Evolutionary conservation across 306 rosid genomes (phyloP).

Genomic region (Chamaecrista fasciculata): DNA sequence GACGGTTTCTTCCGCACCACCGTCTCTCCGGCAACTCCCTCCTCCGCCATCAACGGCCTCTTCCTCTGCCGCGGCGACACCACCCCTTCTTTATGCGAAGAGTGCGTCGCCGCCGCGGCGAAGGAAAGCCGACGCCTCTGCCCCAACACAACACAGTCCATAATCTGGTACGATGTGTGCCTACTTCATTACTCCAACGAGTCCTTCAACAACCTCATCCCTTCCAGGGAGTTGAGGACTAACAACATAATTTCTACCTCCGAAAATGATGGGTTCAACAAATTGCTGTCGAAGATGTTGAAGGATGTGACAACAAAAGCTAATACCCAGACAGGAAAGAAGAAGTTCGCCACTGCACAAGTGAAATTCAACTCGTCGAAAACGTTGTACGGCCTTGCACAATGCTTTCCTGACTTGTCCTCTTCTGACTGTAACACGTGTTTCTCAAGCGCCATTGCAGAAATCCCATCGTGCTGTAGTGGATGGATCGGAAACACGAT

Average conservation of each 20-base stretch:
- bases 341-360: conserved; percentile 36
- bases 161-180: conserved; percentile 51
- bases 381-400: not conserved
- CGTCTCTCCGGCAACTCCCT: not conserved
- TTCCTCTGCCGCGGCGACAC: conserved; percentile 63
- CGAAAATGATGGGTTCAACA: not conserved
- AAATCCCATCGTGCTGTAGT: not conserved
- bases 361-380: not conserved
- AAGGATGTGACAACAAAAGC: not conserved
- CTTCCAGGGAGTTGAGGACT: accelerated
- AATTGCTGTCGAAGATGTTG: conserved; percentile 23
- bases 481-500: not conserved
- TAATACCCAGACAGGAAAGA: conserved; percentile 17
- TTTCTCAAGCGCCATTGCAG: not conserved
- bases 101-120: conserved; percentile 44
- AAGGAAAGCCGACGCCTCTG: conserved; percentile 17
- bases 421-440: not conserved
- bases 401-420: not conserved
- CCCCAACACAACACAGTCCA: conserved; percentile 38
- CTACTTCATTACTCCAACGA: conserved; percentile 44
- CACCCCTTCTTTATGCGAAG: conserved; percentile 28
- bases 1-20: conserved; percentile 37
- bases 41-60: conserved; percentile 36
- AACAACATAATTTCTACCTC: not conserved
- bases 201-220: conserved; percentile 28